Evolutionary conservation across 768 basidiomycete species (phyloP).

Genomic region (Boletus vinaceobasis): DNA sequence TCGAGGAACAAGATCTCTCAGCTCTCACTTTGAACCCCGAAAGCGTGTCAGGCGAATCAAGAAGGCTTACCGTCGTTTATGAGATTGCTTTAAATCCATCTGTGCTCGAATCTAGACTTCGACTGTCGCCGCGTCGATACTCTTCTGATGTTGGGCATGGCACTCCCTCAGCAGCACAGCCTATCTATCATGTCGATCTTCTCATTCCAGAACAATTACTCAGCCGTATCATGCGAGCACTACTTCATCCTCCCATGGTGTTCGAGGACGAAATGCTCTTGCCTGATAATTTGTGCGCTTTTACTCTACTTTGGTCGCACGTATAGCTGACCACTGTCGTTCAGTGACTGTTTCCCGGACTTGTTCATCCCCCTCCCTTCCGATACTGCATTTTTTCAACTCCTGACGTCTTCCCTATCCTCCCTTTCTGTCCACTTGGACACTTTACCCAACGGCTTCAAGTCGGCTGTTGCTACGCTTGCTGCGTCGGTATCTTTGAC

Average conservation of each 20-base stretch:
- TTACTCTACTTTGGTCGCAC: not conserved
- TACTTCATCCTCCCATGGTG: not conserved
- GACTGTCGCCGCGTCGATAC: conserved; percentile 41
- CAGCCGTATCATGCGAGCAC: conserved; percentile 2
- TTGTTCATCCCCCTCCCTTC: conserved; percentile 77
- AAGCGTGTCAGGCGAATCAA: not conserved
- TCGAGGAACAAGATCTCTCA: not conserved
- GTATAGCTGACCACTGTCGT: not conserved
- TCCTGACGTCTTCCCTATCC: conserved; percentile 60
- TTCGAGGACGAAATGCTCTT: not conserved
- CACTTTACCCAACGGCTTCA: conserved; percentile 49
- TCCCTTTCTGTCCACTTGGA: conserved; percentile 52
- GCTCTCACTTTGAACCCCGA: not conserved
- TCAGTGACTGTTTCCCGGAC: conserved; percentile 36
- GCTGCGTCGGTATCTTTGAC: conserved; percentile 35
- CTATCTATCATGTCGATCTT: conserved; percentile 11
- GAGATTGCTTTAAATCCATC: conserved; percentile 50
- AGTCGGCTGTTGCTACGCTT: conserved; percentile 44
- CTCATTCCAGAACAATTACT: conserved; percentile 11
- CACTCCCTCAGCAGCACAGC: not conserved
- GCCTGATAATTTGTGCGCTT: conserved; percentile 9
- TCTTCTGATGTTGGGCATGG: not conserved
- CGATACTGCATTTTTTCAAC: conserved; percentile 76
- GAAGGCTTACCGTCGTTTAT: conserved; percentile 43
- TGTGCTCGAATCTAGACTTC: conserved; percentile 53